These are phyloP conservation scores for Scleromitrula shiraiana DNA, from an alignment of 2,329 filamentous ascomycete species.

Conservation along the genomic window DNA sequence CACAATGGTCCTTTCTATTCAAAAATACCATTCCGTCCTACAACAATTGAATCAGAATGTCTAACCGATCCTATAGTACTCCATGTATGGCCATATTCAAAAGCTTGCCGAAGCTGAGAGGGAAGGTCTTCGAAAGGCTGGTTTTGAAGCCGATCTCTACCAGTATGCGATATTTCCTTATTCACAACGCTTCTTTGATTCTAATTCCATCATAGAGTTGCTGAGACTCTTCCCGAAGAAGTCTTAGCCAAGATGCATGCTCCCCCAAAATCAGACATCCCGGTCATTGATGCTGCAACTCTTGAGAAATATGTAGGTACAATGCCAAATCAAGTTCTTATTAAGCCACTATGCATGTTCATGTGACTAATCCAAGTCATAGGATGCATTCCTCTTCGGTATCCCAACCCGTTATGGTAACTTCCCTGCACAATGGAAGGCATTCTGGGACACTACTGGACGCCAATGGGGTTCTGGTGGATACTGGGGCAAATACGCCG, in stretches of 20 bases:
- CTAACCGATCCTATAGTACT: constrained; percentile 65
- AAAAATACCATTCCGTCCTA: no score
- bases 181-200: not conserved
- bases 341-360: no score
- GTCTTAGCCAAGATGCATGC: constrained; percentile 89
- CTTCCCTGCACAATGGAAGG: constrained; percentile 94
- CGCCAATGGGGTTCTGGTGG: constrained; percentile 71
- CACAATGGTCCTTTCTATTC: no score
- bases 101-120: constrained; percentile 83
- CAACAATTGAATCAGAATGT: no score
- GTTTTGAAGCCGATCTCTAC: constrained; percentile 71
- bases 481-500: constrained; percentile 82
- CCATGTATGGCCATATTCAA: constrained; percentile 86
- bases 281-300: constrained; percentile 47
- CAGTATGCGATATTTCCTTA: constrained; percentile 7
- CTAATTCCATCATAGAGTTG: constrained; percentile 41
- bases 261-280: constrained; percentile 63
- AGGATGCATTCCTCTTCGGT: constrained; percentile 81
- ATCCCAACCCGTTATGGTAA: constrained; percentile 96
- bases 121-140: constrained; percentile 80
- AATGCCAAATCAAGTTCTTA: no score
- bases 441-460: constrained; percentile 80
- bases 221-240: constrained; percentile 79
- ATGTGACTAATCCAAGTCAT: no score
- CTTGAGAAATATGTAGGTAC: constrained; percentile 53